Conservation (phyloP, 176 grass and related monocot genomes). For the Eleusine indica region DNA sequence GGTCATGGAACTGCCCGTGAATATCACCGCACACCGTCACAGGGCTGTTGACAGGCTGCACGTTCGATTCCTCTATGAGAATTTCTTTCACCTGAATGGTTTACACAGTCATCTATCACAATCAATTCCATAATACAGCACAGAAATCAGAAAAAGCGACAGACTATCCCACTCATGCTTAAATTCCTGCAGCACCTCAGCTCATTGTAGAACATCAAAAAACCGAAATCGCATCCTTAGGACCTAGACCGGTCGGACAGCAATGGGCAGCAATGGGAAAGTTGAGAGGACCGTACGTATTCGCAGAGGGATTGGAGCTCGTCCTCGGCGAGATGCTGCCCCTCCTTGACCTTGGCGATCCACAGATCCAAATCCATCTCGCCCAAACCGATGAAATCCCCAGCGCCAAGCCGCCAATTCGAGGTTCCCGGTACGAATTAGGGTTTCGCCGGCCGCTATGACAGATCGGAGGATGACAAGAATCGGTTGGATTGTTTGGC, state of each 20-base stretch:
- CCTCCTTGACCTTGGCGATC: constrained; percentile 99
- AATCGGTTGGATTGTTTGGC: background rate
- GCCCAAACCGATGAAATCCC: background rate
- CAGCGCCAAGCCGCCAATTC: background rate
- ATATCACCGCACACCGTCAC: constrained; percentile 97
- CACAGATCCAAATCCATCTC: constrained; percentile 98
- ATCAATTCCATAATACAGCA: background rate
- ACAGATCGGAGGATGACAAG: background rate
- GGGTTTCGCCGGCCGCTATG: background rate
- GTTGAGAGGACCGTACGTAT: constrained; percentile 68
- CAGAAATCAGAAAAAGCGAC: background rate
- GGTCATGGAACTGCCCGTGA: constrained; percentile 97
- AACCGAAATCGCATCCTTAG: background rate
- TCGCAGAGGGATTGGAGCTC: constrained; percentile 99
- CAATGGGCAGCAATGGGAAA: background rate
- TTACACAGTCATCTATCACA: background rate
- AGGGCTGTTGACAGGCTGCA: constrained; percentile 98
- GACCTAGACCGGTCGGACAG: background rate
- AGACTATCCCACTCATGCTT: background rate
- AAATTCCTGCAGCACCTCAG: background rate
- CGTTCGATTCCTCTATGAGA: constrained; percentile 91
- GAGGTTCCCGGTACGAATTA: background rate
- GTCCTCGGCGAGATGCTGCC: constrained; percentile 92
- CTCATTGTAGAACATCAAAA: background rate
- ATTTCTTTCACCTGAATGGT: constrained; percentile 53